These are phyloP conservation scores for Malassezia equina DNA, from an alignment of 1,284 basidiomycete genomes.

Conservation along the genomic window DNA sequence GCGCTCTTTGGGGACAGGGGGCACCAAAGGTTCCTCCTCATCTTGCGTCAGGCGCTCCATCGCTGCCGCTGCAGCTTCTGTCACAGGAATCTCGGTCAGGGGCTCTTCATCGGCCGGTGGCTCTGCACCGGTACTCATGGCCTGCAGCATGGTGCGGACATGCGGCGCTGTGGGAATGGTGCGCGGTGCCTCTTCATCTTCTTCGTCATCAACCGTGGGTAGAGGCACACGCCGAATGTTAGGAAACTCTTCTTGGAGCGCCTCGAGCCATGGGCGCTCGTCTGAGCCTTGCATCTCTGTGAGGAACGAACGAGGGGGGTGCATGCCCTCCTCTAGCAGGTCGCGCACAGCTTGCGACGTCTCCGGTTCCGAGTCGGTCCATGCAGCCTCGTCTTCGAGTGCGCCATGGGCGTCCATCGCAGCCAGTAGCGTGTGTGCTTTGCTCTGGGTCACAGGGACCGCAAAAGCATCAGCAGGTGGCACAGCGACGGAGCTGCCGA, in stretches of 20 bases:
- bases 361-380: constrained; percentile 6
- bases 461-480: constrained; percentile 14
- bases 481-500: constrained; percentile 6
- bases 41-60: constrained; percentile 7
- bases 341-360: background rate
- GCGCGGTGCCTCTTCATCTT: constrained; percentile 7
- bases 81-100: constrained; percentile 4
- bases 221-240: background rate
- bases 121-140: background rate
- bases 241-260: background rate
- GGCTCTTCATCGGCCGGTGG: background rate
- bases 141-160: constrained; percentile 7
- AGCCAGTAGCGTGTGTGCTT: background rate
- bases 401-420: background rate
- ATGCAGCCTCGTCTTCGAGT: background rate
- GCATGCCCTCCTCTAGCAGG: background rate
- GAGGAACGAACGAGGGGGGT: constrained; percentile 9
- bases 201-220: constrained; percentile 7
- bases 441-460: background rate
- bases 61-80: constrained; percentile 5
- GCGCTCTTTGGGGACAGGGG: background rate
- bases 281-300: background rate
- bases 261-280: background rate
- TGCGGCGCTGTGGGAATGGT: background rate
- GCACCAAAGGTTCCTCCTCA: background rate